phyloP scores from a whole-genome alignment of 2,329 filamentous ascomycete genomes.

The Stagonosporopsis chrysanthemi region DNA sequence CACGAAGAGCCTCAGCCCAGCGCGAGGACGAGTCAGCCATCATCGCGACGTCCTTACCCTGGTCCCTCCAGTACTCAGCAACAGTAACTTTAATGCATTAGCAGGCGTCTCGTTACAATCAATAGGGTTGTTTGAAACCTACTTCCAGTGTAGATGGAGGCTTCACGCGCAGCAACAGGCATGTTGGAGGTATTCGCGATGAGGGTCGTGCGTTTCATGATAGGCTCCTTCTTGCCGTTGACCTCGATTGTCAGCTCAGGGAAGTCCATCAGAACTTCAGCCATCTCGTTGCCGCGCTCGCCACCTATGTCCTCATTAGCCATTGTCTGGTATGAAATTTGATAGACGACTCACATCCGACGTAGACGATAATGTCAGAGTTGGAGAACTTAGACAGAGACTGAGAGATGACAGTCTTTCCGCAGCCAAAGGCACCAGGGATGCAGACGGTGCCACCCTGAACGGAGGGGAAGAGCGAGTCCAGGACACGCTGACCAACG shows the following conservation, averaged over 20 bases:
- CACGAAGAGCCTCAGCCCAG: slow-evolving; percentile 98
- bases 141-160: slow-evolving; percentile 89
- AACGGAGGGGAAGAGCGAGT: slow-evolving; percentile 94
- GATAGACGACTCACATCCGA: slow-evolving; percentile 64
- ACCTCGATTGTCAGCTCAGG: slow-evolving; percentile 96
- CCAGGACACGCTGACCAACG: slow-evolving; percentile 94
- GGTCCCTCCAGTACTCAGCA: slow-evolving; percentile 95
- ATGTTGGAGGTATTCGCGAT: slow-evolving; percentile 99
- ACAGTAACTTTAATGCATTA: slow-evolving; percentile 71
- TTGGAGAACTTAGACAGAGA: slow-evolving; percentile 99
- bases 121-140: not conserved
- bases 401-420: slow-evolving; percentile 99
- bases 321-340: too few relatives aligned
- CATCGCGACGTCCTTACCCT: slow-evolving; percentile 98
- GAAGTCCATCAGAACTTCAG: slow-evolving; percentile 99
- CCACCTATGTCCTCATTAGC: slow-evolving; percentile 55
- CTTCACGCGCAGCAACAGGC: slow-evolving; percentile 97
- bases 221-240: slow-evolving; percentile 93
- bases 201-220: slow-evolving; percentile 99
- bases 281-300: slow-evolving; percentile 99
- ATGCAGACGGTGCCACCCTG: slow-evolving; percentile 98
- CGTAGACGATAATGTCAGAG: slow-evolving; percentile 98
- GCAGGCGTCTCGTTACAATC: not conserved
- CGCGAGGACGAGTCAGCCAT: slow-evolving; percentile 99
- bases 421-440: slow-evolving; percentile 96